Percentiles rank a stretch among this genome's conserved stretches.
phyloP scores from a whole-genome alignment of 2,329 filamentous ascomycete genomes.

The Hymenoscyphus fructigenus region DNA sequence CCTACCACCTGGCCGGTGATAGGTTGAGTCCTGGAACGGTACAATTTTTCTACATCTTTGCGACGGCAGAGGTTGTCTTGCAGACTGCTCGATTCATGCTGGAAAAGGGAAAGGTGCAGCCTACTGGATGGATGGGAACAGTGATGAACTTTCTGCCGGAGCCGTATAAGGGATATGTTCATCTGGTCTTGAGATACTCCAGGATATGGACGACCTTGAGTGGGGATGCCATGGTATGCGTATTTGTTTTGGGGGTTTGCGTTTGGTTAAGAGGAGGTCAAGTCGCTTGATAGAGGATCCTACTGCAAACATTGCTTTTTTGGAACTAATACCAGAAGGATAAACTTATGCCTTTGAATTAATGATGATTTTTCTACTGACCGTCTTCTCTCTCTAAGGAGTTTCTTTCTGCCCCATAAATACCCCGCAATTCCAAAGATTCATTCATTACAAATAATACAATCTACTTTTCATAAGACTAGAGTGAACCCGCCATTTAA shows the following conservation, averaged over 20 bases:
- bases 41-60: constrained; percentile 77
- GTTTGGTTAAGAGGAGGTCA: constrained; percentile 32
- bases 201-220: constrained; percentile 72
- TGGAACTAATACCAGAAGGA: background rate
- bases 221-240: constrained; percentile 70
- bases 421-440: no score
- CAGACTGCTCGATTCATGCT: constrained; percentile 70
- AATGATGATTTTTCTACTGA: background rate
- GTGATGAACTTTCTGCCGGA: constrained; percentile 65
- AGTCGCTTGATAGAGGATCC: constrained; percentile 3
- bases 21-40: constrained; percentile 42
- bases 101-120: constrained; percentile 57
- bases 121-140: constrained; percentile 62
- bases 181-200: constrained; percentile 62
- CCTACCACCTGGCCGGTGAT: constrained; percentile 33
- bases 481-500: no score
- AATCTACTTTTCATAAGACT: no score
- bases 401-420: background rate
- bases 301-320: no score
- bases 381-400: background rate
- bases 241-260: constrained; percentile 65
- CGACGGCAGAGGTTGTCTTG: constrained; percentile 71
- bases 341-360: background rate
- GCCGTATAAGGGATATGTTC: constrained; percentile 60
- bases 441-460: no score